Percentiles rank a stretch among this genome's conserved stretches.
Evolutionary conservation across 257 asterid genomes (phyloP).

Genomic region (Primulina eburnea): DNA sequence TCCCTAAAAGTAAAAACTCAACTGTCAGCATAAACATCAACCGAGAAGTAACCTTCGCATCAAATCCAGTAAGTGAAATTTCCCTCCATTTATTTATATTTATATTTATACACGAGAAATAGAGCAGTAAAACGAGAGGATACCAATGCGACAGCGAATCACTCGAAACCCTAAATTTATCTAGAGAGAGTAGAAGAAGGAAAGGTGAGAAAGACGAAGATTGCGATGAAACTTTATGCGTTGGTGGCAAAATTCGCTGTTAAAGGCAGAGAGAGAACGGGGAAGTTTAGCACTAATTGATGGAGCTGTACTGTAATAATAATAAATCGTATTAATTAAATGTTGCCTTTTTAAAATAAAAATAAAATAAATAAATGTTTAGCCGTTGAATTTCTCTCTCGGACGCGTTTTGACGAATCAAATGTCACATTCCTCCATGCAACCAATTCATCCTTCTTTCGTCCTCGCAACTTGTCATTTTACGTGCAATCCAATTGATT

Average conservation of each 20-base stretch:
- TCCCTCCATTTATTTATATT: background rate
- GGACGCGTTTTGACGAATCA: background rate
- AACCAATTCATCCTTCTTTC: too few relatives aligned
- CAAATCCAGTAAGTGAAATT: conserved; percentile 24
- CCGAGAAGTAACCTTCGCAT: conserved; percentile 22
- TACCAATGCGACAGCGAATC: background rate
- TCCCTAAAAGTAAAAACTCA: background rate
- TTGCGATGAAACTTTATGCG: conserved; percentile 3
- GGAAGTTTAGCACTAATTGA: background rate
- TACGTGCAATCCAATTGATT: too few relatives aligned
- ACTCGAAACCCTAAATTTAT: conserved; percentile 1
- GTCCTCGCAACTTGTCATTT: too few relatives aligned
- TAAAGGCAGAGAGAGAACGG: conserved; percentile 17
- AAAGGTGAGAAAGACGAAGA: background rate
- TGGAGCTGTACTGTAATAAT: background rate
- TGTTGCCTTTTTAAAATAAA: conserved; percentile 7
- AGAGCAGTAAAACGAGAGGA: conserved; percentile 8
- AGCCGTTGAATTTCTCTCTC: conserved; percentile 24
- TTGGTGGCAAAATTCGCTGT: background rate
- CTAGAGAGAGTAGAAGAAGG: conserved; percentile 2
- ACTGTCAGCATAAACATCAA: conserved; percentile 25
- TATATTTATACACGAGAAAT: background rate
- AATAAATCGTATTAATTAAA: too few relatives aligned
- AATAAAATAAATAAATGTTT: background rate
- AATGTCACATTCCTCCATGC: background rate